Percentiles rank a stretch among this genome's conserved stretches.
phyloP scores from a whole-genome alignment of 1,139 yeast genomes.

The Debaryomycetaceae sp. region DNA sequence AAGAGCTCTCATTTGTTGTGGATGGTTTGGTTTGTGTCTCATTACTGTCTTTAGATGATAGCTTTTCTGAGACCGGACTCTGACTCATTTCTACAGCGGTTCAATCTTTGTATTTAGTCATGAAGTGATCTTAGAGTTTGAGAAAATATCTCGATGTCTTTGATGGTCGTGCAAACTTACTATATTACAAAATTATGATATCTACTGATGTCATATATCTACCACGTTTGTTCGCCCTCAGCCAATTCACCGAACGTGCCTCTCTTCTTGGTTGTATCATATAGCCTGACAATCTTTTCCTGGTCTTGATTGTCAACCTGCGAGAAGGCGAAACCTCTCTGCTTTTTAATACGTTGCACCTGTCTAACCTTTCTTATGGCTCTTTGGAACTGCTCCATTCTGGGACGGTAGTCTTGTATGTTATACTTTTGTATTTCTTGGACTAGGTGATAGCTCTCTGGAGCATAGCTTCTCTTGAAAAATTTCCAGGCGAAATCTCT shows the following conservation, averaged over 20 bases:
- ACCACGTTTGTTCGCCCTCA: constrained; percentile 15
- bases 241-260: constrained; percentile 49
- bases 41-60: constrained; percentile 3
- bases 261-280: constrained; percentile 80
- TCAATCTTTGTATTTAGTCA: too few species aligned
- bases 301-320: constrained; percentile 94
- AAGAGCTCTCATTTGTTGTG: background rate
- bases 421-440: constrained; percentile 97
- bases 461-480: constrained; percentile 84
- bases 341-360: constrained; percentile 96
- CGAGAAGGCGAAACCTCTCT: constrained; percentile 97
- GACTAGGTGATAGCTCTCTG: constrained; percentile 90
- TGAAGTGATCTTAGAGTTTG: background rate
- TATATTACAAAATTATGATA: constrained; percentile 2
- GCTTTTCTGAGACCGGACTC: background rate
- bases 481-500: constrained; percentile 95
- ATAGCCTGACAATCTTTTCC: constrained; percentile 85
- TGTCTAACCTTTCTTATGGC: constrained; percentile 97
- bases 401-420: constrained; percentile 89
- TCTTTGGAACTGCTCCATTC: constrained; percentile 94
- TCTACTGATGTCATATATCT: constrained; percentile 1
- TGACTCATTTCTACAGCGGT: background rate
- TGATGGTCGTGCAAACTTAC: background rate
- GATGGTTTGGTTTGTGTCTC: background rate
- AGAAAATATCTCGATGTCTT: background rate